phyloP scores from a whole-genome alignment of 2,329 filamentous ascomycete genomes.

The Neofusicoccum sp. region DNA sequence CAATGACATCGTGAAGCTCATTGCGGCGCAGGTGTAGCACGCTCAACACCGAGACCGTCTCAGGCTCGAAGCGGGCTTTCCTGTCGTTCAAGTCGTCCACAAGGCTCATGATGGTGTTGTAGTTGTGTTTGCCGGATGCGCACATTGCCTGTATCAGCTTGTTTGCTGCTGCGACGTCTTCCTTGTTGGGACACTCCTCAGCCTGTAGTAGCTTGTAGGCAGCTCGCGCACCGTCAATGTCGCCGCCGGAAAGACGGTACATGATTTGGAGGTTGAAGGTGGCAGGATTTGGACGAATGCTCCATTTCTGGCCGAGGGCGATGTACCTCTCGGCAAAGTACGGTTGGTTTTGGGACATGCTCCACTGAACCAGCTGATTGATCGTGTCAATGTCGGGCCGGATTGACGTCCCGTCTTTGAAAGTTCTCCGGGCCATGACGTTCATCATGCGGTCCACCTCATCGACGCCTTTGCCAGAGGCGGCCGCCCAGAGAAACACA shows the following conservation, averaged over 20 bases:
- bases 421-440: slow-evolving; percentile 57
- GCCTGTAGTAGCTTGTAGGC: slow-evolving; percentile 64
- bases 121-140: slow-evolving; percentile 57
- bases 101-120: slow-evolving; percentile 70
- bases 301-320: slow-evolving; percentile 62
- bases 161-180: slow-evolving; percentile 66
- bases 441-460: slow-evolving; percentile 72
- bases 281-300: slow-evolving; percentile 63
- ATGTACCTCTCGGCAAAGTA: slow-evolving; percentile 73
- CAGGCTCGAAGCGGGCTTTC: slow-evolving; percentile 65
- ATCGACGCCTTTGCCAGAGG: slow-evolving; percentile 68
- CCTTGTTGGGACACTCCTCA: slow-evolving; percentile 51
- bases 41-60: slow-evolving; percentile 72
- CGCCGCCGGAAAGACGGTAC: slow-evolving; percentile 69
- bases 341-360: slow-evolving; percentile 66
- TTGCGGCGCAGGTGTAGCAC: slow-evolving; percentile 71
- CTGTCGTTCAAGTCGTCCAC: slow-evolving; percentile 71
- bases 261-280: slow-evolving; percentile 75
- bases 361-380: slow-evolving; percentile 72
- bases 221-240: slow-evolving; percentile 67
- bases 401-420: slow-evolving; percentile 46
- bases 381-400: slow-evolving; percentile 68
- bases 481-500: slow-evolving; percentile 72
- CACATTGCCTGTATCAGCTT: slow-evolving; percentile 70
- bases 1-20: slow-evolving; percentile 75